A percentile compares a stretch with the other conserved stretches of the same genome.
Conservation (phyloP, 192 early-diverging fungal genomes). For the Backusella westeae region DNA sequence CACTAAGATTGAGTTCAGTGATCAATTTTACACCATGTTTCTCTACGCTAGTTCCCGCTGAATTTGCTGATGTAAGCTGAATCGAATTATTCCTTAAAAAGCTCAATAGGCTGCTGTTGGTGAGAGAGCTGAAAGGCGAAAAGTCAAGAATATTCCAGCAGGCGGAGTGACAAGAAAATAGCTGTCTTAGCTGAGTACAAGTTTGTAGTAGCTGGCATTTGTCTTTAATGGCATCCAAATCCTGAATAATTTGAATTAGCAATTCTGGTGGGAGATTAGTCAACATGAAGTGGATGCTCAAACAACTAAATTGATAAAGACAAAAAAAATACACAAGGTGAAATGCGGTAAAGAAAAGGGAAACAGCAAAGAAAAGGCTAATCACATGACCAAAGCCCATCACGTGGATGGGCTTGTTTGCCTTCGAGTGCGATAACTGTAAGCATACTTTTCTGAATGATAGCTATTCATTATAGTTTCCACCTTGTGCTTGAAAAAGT, state of each 20-base stretch:
- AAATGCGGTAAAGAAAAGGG: neutral
- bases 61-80: neutral
- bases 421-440: neutral
- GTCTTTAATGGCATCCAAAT: conserved; percentile 14
- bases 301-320: neutral
- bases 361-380: neutral
- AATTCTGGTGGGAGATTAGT: conserved; percentile 23
- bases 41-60: neutral
- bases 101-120: conserved; percentile 9
- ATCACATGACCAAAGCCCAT: neutral
- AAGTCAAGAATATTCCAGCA: conserved; percentile 28
- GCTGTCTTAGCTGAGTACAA: conserved; percentile 9
- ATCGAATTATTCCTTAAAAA: conserved; percentile 18
- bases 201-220: conserved; percentile 17
- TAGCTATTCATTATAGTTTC: neutral
- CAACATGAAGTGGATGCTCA: neutral
- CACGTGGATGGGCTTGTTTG: neutral
- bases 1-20: neutral
- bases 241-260: conserved; percentile 16
- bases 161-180: conserved; percentile 11
- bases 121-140: conserved; percentile 16
- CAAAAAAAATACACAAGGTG: neutral
- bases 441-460: neutral
- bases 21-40: neutral
- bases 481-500: too few relatives aligned